phyloP scores from a whole-genome alignment of 176 grass and related monocot genomes.

The Elymus sibiricus region DNA sequence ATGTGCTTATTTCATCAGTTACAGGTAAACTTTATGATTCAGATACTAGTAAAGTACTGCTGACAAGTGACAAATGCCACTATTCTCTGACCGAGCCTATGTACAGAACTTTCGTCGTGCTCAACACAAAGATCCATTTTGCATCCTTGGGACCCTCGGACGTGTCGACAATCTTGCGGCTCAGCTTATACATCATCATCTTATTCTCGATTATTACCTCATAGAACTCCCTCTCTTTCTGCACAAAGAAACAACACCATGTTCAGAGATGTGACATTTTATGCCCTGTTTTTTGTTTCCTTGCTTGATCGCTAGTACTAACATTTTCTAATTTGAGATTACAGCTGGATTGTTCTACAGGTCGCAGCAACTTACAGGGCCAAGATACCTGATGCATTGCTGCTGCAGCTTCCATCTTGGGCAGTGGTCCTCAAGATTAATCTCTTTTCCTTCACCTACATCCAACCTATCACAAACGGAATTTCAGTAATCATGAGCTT shows the following conservation, averaged over 20 bases:
- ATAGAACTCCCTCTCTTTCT: conserved; percentile 94
- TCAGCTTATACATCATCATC: conserved; percentile 74
- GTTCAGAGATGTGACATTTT: background rate
- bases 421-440: conserved; percentile 63
- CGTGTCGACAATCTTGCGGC: conserved; percentile 58
- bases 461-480: conserved; percentile 59
- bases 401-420: conserved; percentile 64
- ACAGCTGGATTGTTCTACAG: background rate
- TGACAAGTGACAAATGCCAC: background rate
- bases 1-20: conserved; percentile 21
- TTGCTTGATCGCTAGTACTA: background rate
- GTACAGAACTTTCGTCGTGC: conserved; percentile 78
- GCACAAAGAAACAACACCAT: conserved; percentile 6
- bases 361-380: conserved; percentile 61
- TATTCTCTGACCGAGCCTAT: conserved; percentile 44
- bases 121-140: conserved; percentile 98
- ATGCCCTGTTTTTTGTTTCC: background rate
- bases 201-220: conserved; percentile 62
- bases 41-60: background rate
- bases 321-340: conserved; percentile 4
- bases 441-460: conserved; percentile 88
- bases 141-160: conserved; percentile 49
- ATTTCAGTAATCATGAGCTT: conserved; percentile 26
- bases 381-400: conserved; percentile 99
- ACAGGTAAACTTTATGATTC: background rate